A percentile compares a stretch with the other conserved stretches of the same genome.
These are phyloP conservation scores for Solanum dulcamara DNA, from an alignment of 257 asterid species.

Conservation along the genomic window DNA sequence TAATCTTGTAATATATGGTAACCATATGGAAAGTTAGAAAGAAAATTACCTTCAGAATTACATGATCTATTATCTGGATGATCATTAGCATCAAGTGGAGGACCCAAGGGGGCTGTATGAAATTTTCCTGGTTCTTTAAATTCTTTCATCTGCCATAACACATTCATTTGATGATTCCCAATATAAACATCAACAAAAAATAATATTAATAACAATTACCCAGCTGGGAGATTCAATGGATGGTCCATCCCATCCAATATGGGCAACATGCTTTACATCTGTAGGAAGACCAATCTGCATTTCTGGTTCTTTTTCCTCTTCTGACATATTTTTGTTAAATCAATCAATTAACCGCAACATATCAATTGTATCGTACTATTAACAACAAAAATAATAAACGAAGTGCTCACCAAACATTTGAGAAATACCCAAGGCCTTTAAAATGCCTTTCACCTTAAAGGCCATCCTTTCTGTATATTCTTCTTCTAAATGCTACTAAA, in stretches of 20 bases:
- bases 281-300: constrained; percentile 57
- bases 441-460: neutral
- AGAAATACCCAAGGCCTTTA: constrained; percentile 2
- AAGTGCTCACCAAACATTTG: constrained; percentile 5
- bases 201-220: neutral
- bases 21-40: neutral
- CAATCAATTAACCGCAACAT: neutral
- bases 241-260: constrained; percentile 57
- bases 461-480: neutral
- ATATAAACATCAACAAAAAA: neutral
- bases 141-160: constrained; percentile 10
- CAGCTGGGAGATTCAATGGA: constrained; percentile 2
- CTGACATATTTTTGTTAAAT: neutral
- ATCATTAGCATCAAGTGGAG: neutral
- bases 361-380: neutral
- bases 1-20: neutral
- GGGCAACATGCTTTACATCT: constrained; percentile 53
- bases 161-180: neutral
- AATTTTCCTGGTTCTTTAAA: constrained; percentile 1
- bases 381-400: neutral
- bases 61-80: neutral
- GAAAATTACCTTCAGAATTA: neutral
- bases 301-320: constrained; percentile 30
- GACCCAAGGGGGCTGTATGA: constrained; percentile 3
- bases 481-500: neutral